phyloP scores from a whole-genome alignment of 2,329 filamentous ascomycete genomes.

The Alternaria consortialis region DNA sequence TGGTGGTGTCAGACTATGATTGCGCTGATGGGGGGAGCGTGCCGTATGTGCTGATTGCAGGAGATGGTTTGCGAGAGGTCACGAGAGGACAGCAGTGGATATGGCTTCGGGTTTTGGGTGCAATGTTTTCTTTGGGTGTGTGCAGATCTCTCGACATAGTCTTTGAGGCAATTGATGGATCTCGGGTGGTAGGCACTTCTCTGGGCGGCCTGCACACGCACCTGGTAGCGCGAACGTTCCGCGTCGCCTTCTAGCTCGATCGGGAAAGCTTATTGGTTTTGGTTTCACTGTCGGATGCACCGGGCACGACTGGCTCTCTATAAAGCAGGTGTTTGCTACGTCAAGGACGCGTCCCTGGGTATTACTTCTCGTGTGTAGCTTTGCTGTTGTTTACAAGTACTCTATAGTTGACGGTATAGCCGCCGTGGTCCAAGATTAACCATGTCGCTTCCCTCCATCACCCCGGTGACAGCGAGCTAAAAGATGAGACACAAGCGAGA shows the following conservation, averaged over 20 bases:
- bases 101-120: neutral
- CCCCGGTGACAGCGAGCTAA: slow-evolving; percentile 12
- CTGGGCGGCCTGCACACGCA: slow-evolving; percentile 11
- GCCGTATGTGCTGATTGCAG: slow-evolving; percentile 22
- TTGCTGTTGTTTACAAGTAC: neutral
- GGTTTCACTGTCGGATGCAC: slow-evolving; percentile 21
- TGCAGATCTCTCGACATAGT: slow-evolving; percentile 11
- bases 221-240: slow-evolving; percentile 30
- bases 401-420: neutral
- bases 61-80: slow-evolving; percentile 14
- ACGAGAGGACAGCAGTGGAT: neutral
- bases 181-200: slow-evolving; percentile 22
- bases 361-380: neutral
- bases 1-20: slow-evolving; percentile 17
- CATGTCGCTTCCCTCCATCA: neutral
- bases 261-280: slow-evolving; percentile 23
- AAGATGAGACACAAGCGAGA: slow-evolving; percentile 20
- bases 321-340: slow-evolving; percentile 5
- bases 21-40: slow-evolving; percentile 20
- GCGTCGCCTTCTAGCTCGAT: slow-evolving; percentile 30
- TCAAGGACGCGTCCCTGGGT: slow-evolving; percentile 9
- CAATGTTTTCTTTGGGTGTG: slow-evolving; percentile 9
- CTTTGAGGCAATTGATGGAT: slow-evolving; percentile 30
- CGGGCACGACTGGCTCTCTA: slow-evolving; percentile 9
- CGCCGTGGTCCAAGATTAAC: neutral